Evolutionary conservation across 768 basidiomycete genomes (phyloP).

Genomic region (Boletales sp.): DNA sequence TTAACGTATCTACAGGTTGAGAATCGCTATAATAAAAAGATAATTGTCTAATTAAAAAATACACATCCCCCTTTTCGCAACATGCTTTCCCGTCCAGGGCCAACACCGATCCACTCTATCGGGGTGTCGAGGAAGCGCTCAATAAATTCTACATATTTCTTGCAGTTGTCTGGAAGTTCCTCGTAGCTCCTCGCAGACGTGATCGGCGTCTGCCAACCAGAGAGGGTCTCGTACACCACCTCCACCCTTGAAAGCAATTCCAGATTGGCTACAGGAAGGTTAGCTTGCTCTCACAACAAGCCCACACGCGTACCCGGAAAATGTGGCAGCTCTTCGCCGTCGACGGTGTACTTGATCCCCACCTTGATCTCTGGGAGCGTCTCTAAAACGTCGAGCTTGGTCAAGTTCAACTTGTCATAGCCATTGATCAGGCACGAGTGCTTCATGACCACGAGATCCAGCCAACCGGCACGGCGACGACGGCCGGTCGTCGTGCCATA

Average conservation of each 20-base stretch:
- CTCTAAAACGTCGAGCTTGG: conserved; percentile 94
- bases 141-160: conserved; percentile 83
- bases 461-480: conserved; percentile 92
- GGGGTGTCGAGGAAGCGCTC: conserved; percentile 70
- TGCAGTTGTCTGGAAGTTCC: conserved; percentile 79
- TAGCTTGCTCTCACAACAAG: neutral
- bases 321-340: conserved; percentile 73
- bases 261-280: conserved; percentile 63
- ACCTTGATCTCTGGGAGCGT: conserved; percentile 83
- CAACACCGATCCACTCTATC: conserved; percentile 91
- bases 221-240: conserved; percentile 84
- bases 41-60: conserved; percentile 18
- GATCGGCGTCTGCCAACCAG: conserved; percentile 89
- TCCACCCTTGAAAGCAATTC: conserved; percentile 74
- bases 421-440: conserved; percentile 95
- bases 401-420: conserved; percentile 89
- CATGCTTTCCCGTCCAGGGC: conserved; percentile 84
- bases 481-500: conserved; percentile 93
- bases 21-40: neutral
- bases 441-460: conserved; percentile 92
- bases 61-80: conserved; percentile 26
- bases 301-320: conserved; percentile 71
- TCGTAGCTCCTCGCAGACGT: conserved; percentile 58
- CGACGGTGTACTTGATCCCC: conserved; percentile 71
- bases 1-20: too few relatives aligned